These are phyloP conservation scores for Talaromyces sp. DNA, from an alignment of 2,329 filamentous ascomycete species.

Conservation along the genomic window DNA sequence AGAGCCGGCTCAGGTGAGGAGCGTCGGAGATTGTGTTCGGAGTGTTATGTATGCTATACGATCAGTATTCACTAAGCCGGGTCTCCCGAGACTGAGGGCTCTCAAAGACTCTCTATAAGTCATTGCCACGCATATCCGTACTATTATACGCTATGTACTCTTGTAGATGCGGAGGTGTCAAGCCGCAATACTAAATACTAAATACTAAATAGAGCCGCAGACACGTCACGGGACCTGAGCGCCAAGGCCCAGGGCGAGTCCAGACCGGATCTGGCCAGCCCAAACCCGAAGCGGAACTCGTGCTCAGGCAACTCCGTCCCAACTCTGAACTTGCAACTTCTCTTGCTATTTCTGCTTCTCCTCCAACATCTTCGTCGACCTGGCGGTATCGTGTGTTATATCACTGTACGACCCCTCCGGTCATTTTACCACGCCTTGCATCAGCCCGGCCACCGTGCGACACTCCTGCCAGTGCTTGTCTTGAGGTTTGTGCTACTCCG, in stretches of 20 bases:
- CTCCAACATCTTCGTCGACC: background rate
- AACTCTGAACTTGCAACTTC: background rate
- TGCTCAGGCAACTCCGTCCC: background rate
- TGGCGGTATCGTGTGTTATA: background rate
- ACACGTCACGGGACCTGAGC: background rate
- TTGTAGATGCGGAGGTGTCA: too few species aligned
- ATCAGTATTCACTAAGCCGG: background rate
- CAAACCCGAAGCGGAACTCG: background rate
- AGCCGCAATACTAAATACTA: too few species aligned
- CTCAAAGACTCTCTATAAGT: background rate
- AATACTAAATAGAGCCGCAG: background rate
- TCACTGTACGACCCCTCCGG: background rate
- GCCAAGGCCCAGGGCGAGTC: background rate
- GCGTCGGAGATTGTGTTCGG: too few species aligned
- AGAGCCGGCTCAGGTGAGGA: background rate
- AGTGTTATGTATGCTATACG: background rate
- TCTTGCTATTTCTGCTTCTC: background rate
- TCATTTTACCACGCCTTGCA: background rate
- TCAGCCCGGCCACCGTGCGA: slow-evolving; percentile 1
- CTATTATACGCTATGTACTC: too few species aligned
- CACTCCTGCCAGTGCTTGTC: slow-evolving; percentile 11
- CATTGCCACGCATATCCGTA: background rate
- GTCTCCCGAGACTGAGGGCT: background rate
- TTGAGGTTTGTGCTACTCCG: slow-evolving; percentile 12
- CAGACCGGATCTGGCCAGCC: background rate